phyloP scores from a whole-genome alignment of 2,329 filamentous ascomycete genomes.

The Aureobasidium sp. region DNA sequence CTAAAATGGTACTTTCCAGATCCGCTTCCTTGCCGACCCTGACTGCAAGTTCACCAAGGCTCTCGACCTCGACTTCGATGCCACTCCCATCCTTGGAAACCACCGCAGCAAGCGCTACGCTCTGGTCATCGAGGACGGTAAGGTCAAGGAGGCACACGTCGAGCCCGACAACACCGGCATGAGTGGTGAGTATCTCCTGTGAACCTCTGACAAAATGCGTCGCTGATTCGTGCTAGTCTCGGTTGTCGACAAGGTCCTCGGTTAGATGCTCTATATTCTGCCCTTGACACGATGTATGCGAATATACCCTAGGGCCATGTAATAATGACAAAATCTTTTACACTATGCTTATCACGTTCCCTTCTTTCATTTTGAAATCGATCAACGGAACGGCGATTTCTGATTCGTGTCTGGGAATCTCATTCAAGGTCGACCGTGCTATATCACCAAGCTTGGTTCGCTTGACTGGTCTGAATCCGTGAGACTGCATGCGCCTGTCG shows the following conservation, averaged over 20 bases:
- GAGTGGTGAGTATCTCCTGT: slow-evolving; percentile 49
- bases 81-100: slow-evolving; percentile 70
- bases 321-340: slow-evolving; percentile 2
- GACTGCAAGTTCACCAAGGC: slow-evolving; percentile 72
- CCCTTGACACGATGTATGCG: background rate
- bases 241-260: slow-evolving; percentile 18
- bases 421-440: too few relatives aligned
- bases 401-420: background rate
- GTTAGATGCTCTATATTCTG: slow-evolving; percentile 2
- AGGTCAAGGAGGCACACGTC: slow-evolving; percentile 71
- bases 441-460: too few relatives aligned
- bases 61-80: slow-evolving; percentile 77
- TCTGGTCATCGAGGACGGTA: slow-evolving; percentile 73
- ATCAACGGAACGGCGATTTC: background rate
- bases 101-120: slow-evolving; percentile 82
- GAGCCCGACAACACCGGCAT: slow-evolving; percentile 86
- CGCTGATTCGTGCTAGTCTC: slow-evolving; percentile 7
- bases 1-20: slow-evolving; percentile 41
- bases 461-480: too few relatives aligned
- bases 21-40: slow-evolving; percentile 84
- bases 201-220: background rate
- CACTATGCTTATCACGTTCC: background rate
- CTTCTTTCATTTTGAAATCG: background rate
- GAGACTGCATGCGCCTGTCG: too few relatives aligned
- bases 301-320: background rate